These are phyloP conservation scores for Amauroascus verrucosus DNA, from an alignment of 2,329 filamentous ascomycete genomes.

Conservation along the genomic window DNA sequence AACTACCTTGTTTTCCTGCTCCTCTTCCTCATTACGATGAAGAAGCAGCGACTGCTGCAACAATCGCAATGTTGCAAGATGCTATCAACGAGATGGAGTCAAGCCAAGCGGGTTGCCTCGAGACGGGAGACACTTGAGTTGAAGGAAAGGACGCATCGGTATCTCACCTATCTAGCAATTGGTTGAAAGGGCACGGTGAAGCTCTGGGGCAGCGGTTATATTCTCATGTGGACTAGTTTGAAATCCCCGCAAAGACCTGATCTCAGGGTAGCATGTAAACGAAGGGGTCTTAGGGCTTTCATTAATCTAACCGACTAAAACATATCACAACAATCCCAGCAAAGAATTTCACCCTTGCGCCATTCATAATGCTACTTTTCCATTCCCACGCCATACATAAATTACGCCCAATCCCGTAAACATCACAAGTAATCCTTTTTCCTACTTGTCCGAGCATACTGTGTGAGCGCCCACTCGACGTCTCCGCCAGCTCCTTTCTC, in stretches of 20 bases:
- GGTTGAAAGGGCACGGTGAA: background rate
- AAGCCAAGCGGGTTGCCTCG: background rate
- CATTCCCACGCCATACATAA: background rate
- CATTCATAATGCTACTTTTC: background rate
- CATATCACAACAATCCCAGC: background rate
- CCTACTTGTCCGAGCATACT: slow-evolving; percentile 83
- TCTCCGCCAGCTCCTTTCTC: slow-evolving; percentile 87
- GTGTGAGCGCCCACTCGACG: slow-evolving; percentile 90
- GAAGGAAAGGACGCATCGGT: background rate
- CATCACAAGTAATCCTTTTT: slow-evolving; percentile 90
- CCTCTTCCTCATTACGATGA: background rate
- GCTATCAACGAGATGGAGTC: slow-evolving; percentile 7
- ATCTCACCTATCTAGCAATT: background rate
- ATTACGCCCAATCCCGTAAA: background rate
- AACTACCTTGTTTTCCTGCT: background rate
- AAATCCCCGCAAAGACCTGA: background rate
- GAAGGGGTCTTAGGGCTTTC: background rate
- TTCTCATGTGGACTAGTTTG: background rate
- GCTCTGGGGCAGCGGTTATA: background rate
- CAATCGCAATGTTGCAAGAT: slow-evolving; percentile 2
- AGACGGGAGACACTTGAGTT: background rate
- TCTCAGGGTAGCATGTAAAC: background rate
- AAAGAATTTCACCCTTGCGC: slow-evolving; percentile 1
- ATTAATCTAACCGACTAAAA: background rate
- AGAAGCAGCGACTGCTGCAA: background rate